Evolutionary conservation across 164 flowering plant species (phyloP).

Genomic region (Vitis labrusca): DNA sequence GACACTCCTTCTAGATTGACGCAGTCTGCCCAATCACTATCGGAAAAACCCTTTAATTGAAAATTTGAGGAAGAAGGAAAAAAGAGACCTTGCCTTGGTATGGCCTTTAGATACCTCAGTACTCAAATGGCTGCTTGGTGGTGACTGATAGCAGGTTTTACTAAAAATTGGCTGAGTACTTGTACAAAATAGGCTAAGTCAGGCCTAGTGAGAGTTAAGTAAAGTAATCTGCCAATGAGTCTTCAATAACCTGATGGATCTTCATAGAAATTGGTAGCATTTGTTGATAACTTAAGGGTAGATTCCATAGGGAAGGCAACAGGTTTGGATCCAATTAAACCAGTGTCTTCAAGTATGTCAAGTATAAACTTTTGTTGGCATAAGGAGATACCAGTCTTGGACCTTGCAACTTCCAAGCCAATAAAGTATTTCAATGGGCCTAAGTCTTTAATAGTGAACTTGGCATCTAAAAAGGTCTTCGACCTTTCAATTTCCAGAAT

Average conservation of each 20-base stretch:
- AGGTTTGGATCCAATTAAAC: background rate
- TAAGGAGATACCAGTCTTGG: background rate
- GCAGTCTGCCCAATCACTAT: constrained; percentile 9
- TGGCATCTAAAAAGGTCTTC: background rate
- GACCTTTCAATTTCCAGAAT: background rate
- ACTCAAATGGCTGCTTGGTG: background rate
- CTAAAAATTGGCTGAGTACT: constrained; percentile 4
- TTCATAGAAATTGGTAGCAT: background rate
- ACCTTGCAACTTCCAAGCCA: constrained; percentile 7
- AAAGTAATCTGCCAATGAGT: constrained; percentile 2
- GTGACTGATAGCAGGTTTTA: background rate
- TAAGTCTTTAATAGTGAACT: constrained; percentile 9
- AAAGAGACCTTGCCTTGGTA: background rate
- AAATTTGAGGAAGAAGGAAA: background rate
- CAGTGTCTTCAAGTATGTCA: constrained; percentile 4
- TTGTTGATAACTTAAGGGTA: background rate
- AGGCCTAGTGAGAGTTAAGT: constrained; percentile 1
- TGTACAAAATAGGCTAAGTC: constrained; percentile 4
- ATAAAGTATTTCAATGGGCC: constrained; percentile 7
- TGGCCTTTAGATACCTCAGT: background rate
- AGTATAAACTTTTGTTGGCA: constrained; percentile 3
- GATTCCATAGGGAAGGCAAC: background rate
- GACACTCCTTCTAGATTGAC: background rate
- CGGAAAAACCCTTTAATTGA: background rate
- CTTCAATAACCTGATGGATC: background rate